Conservation (phyloP, 441 rosid genomes). For the Daphne laureola region DNA sequence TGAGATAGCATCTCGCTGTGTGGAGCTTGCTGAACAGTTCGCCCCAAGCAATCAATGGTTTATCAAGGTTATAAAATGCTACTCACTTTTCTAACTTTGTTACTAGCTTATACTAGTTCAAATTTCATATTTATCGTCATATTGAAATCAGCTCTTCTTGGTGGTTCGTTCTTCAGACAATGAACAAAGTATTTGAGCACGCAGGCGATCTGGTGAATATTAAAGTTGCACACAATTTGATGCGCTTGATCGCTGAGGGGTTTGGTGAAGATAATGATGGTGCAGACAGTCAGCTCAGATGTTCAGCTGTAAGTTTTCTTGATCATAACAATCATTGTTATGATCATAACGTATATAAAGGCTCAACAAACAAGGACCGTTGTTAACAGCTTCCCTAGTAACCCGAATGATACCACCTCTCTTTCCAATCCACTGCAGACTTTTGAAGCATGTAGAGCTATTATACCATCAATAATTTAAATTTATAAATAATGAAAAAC, state of each 20-base stretch:
- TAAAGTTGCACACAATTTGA: constrained; percentile 93
- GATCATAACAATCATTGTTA: not conserved
- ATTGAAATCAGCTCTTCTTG: constrained; percentile 11
- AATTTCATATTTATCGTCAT: constrained; percentile 8
- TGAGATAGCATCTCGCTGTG: constrained; percentile 93
- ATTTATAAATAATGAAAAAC: too few relatives aligned
- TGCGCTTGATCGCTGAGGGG: constrained; percentile 96
- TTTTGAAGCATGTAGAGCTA: too few relatives aligned
- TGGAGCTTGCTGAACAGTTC: constrained; percentile 93
- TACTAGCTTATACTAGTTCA: not conserved
- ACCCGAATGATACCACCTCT: too few relatives aligned
- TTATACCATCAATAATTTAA: too few relatives aligned
- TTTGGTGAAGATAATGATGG: constrained; percentile 89
- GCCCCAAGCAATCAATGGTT: constrained; percentile 98
- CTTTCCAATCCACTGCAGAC: too few relatives aligned
- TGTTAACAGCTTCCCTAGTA: too few relatives aligned
- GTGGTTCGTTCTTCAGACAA: constrained; percentile 43
- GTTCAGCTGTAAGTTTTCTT: constrained; percentile 75
- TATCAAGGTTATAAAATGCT: constrained; percentile 56
- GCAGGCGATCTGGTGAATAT: constrained; percentile 89
- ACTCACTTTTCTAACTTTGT: constrained; percentile 10
- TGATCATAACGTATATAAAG: too few relatives aligned
- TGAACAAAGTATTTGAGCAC: constrained; percentile 97
- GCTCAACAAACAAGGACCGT: too few relatives aligned
- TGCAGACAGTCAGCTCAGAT: constrained; percentile 79